A percentile compares a stretch with the other conserved stretches of the same genome.
Evolutionary conservation across 2,329 filamentous ascomycete species (phyloP).

Genomic region (Aspergillus calidoustus): DNA sequence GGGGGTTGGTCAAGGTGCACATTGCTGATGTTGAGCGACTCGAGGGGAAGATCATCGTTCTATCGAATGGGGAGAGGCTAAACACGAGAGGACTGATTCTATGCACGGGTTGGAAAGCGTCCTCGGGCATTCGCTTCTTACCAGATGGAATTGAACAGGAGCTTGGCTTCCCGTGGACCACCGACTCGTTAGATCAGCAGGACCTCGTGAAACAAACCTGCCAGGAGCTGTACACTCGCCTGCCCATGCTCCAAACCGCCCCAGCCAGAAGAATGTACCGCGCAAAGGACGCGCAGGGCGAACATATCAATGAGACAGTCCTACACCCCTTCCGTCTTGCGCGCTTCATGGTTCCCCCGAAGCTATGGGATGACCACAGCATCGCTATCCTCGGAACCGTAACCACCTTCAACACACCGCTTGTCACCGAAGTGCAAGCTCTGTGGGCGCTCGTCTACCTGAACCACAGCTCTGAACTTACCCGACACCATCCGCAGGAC

Average conservation of each 20-base stretch:
- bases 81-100: neutral
- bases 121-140: neutral
- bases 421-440: slow-evolving; percentile 9
- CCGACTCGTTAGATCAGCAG: neutral
- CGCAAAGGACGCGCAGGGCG: neutral
- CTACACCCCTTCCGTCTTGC: slow-evolving; percentile 2
- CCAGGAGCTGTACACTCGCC: neutral
- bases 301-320: neutral
- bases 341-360: slow-evolving; percentile 10
- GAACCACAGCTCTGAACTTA: neutral
- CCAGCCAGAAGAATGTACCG: neutral
- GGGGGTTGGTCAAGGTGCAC: neutral
- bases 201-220: neutral
- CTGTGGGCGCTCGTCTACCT: slow-evolving; percentile 15
- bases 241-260: neutral
- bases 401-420: neutral
- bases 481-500: neutral
- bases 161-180: neutral
- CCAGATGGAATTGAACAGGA: neutral
- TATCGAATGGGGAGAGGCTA: neutral
- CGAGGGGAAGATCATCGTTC: neutral
- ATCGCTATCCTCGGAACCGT: slow-evolving; percentile 12
- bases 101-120: neutral
- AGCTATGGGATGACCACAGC: neutral
- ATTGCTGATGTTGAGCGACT: neutral